A percentile compares a stretch with the other conserved stretches of the same genome.
Conservation (phyloP, 192 early-diverging fungal genomes). For the Entrophospora sp. region DNA sequence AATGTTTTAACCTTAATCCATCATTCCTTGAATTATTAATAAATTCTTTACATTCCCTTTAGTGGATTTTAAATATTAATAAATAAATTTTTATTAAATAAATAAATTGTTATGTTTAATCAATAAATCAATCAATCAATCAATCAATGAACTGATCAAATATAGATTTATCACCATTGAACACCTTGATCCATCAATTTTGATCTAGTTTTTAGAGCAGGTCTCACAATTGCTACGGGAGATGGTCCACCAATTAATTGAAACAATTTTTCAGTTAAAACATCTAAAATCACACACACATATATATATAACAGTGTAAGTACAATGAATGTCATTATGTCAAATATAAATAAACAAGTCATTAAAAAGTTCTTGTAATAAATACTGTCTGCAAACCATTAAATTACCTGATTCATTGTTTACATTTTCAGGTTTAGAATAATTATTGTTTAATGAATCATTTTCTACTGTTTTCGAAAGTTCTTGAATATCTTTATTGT, state of each 20-base stretch:
- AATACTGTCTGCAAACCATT: no score
- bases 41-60: constrained; percentile 60
- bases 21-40: constrained; percentile 69
- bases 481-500: no score
- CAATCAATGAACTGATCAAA: background rate
- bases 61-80: background rate
- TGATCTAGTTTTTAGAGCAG: constrained; percentile 58
- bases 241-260: constrained; percentile 63
- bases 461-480: no score
- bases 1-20: constrained; percentile 61
- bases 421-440: no score
- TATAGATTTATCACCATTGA: constrained; percentile 52
- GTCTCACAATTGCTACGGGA: constrained; percentile 47
- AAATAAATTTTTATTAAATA: background rate
- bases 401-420: no score
- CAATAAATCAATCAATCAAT: no score
- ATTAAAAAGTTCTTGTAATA: no score
- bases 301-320: no score
- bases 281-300: no score
- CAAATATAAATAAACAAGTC: no score
- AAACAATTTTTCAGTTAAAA: constrained; percentile 52
- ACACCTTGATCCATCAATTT: constrained; percentile 56
- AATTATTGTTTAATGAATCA: no score
- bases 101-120: background rate
- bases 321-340: no score